A percentile compares a stretch with the other conserved stretches of the same genome.
Conservation (phyloP, 2,329 filamentous ascomycete species). For the Pezicula radicicola region DNA sequence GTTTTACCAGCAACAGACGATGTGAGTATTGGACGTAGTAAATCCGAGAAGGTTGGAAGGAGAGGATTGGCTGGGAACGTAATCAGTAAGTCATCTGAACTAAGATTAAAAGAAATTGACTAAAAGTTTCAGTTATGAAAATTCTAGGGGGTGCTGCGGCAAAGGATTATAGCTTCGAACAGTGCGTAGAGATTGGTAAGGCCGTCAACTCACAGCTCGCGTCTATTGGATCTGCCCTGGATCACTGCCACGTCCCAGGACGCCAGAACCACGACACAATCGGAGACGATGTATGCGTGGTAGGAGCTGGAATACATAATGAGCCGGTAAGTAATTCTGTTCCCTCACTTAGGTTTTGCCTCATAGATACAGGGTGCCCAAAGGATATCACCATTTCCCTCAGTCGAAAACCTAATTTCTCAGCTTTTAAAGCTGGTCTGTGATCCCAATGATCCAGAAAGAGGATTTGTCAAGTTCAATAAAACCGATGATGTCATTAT, state of each 20-base stretch:
- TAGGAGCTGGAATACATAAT: conserved; percentile 67
- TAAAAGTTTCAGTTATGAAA: conserved; percentile 32
- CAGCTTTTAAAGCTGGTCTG: conserved; percentile 43
- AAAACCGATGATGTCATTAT: conserved; percentile 44
- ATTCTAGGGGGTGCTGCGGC: conserved; percentile 26
- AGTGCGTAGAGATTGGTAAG: conserved; percentile 22
- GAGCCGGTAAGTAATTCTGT: conserved; percentile 45
- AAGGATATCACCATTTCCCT: conserved; percentile 46
- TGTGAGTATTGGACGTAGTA: conserved; percentile 58
- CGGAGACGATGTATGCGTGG: conserved; percentile 48
- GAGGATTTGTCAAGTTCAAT: conserved; percentile 45
- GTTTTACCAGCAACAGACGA: conserved; percentile 64
- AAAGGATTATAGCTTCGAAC: conserved; percentile 18
- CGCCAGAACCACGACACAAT: conserved; percentile 46
- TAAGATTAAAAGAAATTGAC: not conserved
- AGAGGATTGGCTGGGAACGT: conserved; percentile 61
- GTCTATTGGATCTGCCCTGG: conserved; percentile 46
- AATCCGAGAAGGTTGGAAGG: conserved; percentile 52
- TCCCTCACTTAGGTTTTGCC: not conserved
- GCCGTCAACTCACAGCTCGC: conserved; percentile 32
- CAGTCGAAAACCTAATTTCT: conserved; percentile 42
- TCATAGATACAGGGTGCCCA: conserved; percentile 28
- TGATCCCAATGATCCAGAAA: conserved; percentile 42
- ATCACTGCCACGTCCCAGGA: conserved; percentile 51
- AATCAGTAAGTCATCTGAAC: conserved; percentile 32